Evolutionary conservation across 2,329 filamentous ascomycete species (phyloP).

Genomic region (Sclerotinia minor): DNA sequence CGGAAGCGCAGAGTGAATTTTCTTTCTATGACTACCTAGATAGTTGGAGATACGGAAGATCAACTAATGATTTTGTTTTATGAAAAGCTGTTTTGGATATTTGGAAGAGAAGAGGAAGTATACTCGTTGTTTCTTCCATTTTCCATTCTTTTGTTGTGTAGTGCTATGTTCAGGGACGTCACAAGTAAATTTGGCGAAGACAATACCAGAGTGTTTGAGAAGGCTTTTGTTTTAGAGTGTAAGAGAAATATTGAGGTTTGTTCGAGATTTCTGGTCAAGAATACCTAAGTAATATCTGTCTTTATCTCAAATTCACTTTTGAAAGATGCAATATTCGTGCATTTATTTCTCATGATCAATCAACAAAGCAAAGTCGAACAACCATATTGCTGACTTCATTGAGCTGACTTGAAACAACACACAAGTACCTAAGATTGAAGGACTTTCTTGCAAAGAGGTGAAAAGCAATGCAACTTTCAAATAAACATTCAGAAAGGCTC

Average conservation of each 20-base stretch:
- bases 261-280: background rate
- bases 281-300: too few species aligned
- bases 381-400: too few species aligned
- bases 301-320: background rate
- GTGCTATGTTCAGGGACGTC: fast-evolving
- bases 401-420: too few species aligned
- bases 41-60: background rate
- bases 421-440: too few species aligned
- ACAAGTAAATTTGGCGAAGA: background rate
- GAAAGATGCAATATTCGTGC: background rate
- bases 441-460: too few species aligned
- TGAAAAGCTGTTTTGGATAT: background rate
- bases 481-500: too few species aligned
- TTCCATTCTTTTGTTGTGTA: background rate
- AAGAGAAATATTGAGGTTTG: background rate
- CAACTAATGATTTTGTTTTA: background rate
- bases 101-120: background rate
- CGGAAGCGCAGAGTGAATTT: background rate
- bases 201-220: too few species aligned
- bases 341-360: too few species aligned
- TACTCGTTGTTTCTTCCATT: background rate
- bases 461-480: too few species aligned
- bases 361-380: too few species aligned
- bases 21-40: background rate
- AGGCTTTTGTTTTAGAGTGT: too few species aligned